A percentile compares a stretch with the other conserved stretches of the same genome.
phyloP scores from a whole-genome alignment of 805 yeast species.

The Candida vaughaniae region DNA sequence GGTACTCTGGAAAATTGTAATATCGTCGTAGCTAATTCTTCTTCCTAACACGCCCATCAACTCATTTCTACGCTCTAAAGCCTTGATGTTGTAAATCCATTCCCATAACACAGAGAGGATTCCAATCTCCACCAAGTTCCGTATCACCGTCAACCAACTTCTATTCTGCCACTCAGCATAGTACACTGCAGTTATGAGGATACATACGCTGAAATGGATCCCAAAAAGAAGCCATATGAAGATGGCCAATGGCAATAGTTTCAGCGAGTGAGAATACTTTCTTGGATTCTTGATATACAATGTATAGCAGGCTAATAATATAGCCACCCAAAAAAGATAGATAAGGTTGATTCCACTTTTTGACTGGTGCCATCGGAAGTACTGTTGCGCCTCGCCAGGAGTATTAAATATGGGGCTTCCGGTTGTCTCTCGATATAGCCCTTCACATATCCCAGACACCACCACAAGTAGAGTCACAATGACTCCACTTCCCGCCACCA shows the following conservation, averaged over 20 bases:
- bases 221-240: slow-evolving; percentile 41
- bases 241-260: slow-evolving; percentile 48
- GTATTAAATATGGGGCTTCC: background rate
- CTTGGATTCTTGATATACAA: slow-evolving; percentile 33
- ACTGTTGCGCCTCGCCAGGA: background rate
- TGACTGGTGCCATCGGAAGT: slow-evolving; percentile 18
- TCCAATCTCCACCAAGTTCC: slow-evolving; percentile 46
- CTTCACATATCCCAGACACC: slow-evolving; percentile 10
- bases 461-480: slow-evolving; percentile 4
- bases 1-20: slow-evolving; percentile 10
- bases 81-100: slow-evolving; percentile 57
- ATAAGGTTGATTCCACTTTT: slow-evolving; percentile 27
- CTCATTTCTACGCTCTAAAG: slow-evolving; percentile 50
- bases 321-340: slow-evolving; percentile 28
- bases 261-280: slow-evolving; percentile 45
- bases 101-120: slow-evolving; percentile 62
- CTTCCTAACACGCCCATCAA: slow-evolving; percentile 63
- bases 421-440: slow-evolving; percentile 1
- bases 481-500: slow-evolving; percentile 4
- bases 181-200: slow-evolving; percentile 27
- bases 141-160: slow-evolving; percentile 48
- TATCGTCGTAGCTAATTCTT: slow-evolving; percentile 49
- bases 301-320: slow-evolving; percentile 38
- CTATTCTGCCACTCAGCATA: slow-evolving; percentile 36
- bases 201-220: slow-evolving; percentile 32